Evolutionary conservation across 495 filamentous ascomycete species (phyloP).

Genomic region (Lasiosphaeria miniovina): DNA sequence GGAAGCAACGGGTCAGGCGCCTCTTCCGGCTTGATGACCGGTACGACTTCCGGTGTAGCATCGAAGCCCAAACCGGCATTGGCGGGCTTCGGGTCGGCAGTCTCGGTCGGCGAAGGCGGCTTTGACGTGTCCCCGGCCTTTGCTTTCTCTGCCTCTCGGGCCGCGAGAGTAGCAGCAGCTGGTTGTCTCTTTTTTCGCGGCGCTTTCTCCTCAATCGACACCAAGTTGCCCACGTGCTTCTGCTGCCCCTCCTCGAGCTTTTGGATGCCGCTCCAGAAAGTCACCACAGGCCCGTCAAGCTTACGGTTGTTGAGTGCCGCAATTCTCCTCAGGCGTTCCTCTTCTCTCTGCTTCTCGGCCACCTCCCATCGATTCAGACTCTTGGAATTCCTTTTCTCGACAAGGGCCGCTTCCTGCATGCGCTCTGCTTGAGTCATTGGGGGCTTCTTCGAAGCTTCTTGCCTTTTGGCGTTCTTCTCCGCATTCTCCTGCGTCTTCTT

Average conservation of each 20-base stretch:
- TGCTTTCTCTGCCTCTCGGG: constrained; percentile 30
- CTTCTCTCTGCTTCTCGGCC: constrained; percentile 78
- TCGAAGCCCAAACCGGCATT: constrained; percentile 7
- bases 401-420: constrained; percentile 74
- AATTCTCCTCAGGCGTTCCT: constrained; percentile 75
- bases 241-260: constrained; percentile 74
- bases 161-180: constrained; percentile 19
- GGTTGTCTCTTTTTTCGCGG: constrained; percentile 46
- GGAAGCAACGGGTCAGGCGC: neutral
- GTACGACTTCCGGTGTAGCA: constrained; percentile 22
- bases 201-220: constrained; percentile 56
- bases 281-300: constrained; percentile 84
- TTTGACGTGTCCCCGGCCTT: constrained; percentile 21
- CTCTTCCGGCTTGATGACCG: too few species aligned
- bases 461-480: constrained; percentile 79
- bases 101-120: constrained; percentile 19
- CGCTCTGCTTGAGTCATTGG: constrained; percentile 88
- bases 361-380: constrained; percentile 94
- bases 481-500: constrained; percentile 76
- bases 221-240: constrained; percentile 67
- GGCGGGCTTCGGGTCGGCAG: constrained; percentile 15
- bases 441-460: constrained; percentile 69
- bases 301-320: constrained; percentile 81
- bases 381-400: constrained; percentile 82
- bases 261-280: constrained; percentile 87